Conservation (phyloP, 164 flowering plant species). For the Dillenia suffruticosa region DNA sequence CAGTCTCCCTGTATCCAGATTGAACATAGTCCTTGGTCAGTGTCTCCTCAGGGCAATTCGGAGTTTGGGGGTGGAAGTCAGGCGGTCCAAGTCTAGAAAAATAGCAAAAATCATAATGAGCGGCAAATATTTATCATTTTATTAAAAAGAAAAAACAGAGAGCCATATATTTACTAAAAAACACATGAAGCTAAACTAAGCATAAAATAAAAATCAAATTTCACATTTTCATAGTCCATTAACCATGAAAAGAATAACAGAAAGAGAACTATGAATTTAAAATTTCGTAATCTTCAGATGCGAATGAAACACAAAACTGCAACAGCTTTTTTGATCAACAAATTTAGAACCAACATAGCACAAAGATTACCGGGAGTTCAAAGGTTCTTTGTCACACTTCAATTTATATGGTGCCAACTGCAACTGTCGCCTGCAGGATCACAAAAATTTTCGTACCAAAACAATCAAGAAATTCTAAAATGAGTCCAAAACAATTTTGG, state of each 20-base stretch:
- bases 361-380: constrained; percentile 67
- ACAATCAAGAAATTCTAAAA: not conserved
- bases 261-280: not conserved
- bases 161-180: not conserved
- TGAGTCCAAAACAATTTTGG: not conserved
- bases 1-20: constrained; percentile 82
- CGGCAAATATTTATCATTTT: not conserved
- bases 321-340: not conserved
- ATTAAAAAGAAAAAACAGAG: not conserved
- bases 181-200: not conserved
- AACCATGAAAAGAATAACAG: not conserved
- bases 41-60: constrained; percentile 92
- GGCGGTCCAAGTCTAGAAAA: constrained; percentile 88
- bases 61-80: constrained; percentile 80
- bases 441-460: constrained; percentile 3
- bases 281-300: not conserved
- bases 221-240: not conserved
- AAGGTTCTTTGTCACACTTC: constrained; percentile 82
- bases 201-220: not conserved
- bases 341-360: not conserved
- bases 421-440: constrained; percentile 53
- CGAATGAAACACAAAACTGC: not conserved
- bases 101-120: not conserved
- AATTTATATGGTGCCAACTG: constrained; percentile 67
- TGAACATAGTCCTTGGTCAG: constrained; percentile 80